Conservation (phyloP, 179 eudicot genomes). For the Silene noctiflora region DNA sequence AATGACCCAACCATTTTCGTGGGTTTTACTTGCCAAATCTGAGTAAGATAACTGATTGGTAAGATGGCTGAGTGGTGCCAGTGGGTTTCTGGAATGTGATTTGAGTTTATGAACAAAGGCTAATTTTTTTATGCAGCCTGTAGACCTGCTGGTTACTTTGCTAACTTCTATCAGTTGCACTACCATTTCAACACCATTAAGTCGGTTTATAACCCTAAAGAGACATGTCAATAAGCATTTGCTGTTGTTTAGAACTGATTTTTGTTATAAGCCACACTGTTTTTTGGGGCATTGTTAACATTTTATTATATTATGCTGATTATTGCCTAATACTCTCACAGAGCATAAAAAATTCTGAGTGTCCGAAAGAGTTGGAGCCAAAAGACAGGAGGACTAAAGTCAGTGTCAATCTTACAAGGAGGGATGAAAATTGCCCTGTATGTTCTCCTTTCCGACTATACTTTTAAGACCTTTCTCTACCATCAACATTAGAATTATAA, state of each 20-base stretch:
- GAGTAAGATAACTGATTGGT: too few relatives aligned
- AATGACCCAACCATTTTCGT: too few relatives aligned
- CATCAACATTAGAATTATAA: background rate
- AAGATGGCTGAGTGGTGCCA: too few relatives aligned
- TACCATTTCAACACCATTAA: background rate
- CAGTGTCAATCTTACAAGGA: conserved; percentile 42
- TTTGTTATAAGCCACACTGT: background rate
- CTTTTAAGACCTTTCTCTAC: background rate
- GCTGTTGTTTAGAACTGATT: background rate
- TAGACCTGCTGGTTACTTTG: background rate
- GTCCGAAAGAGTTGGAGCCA: conserved; percentile 60
- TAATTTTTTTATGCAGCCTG: too few relatives aligned
- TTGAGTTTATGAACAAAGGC: too few relatives aligned
- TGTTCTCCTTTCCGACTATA: conserved; percentile 17
- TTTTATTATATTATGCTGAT: conserved; percentile 1
- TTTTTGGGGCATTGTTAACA: background rate
- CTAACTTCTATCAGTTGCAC: background rate
- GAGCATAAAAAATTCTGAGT: conserved; percentile 64
- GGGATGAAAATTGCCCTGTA: conserved; percentile 47
- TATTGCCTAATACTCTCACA: conserved; percentile 23
- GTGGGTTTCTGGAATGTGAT: too few relatives aligned
- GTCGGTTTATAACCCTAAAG: too few relatives aligned
- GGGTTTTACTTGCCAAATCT: too few relatives aligned
- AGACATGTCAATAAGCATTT: background rate
- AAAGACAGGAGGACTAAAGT: conserved; percentile 42